These are phyloP conservation scores for Fusarium algeriense DNA, from an alignment of 2,329 filamentous ascomycete genomes.

Conservation along the genomic window DNA sequence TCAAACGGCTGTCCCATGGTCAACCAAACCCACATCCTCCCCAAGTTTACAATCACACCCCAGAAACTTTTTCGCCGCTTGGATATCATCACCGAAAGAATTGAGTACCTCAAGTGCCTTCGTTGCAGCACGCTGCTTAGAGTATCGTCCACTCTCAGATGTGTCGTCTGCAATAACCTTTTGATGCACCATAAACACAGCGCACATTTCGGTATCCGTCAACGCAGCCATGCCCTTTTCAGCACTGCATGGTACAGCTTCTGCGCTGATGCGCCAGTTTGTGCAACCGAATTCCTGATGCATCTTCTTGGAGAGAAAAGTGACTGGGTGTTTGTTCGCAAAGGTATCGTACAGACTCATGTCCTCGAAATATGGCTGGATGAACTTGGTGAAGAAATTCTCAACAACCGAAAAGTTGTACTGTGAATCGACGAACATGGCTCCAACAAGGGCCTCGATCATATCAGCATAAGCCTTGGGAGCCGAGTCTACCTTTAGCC, in stretches of 20 bases:
- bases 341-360: slow-evolving; percentile 90
- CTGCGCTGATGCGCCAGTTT: slow-evolving; percentile 66
- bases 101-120: slow-evolving; percentile 64
- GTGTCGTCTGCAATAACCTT: slow-evolving; percentile 71
- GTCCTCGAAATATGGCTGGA: slow-evolving; percentile 84
- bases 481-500: slow-evolving; percentile 72
- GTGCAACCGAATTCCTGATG: slow-evolving; percentile 74
- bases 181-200: slow-evolving; percentile 82
- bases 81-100: slow-evolving; percentile 58
- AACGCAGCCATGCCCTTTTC: slow-evolving; percentile 58
- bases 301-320: slow-evolving; percentile 74
- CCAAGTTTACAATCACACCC: slow-evolving; percentile 70
- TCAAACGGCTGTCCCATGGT: slow-evolving; percentile 37
- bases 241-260: slow-evolving; percentile 55
- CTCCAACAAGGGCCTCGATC: slow-evolving; percentile 89
- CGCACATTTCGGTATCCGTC: slow-evolving; percentile 68
- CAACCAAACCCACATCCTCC: background rate
- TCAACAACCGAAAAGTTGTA: slow-evolving; percentile 83
- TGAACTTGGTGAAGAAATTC: slow-evolving; percentile 79
- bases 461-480: slow-evolving; percentile 87
- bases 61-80: slow-evolving; percentile 68
- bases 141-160: slow-evolving; percentile 76
- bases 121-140: slow-evolving; percentile 76
- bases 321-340: slow-evolving; percentile 87
- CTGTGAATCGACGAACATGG: slow-evolving; percentile 88